These are phyloP conservation scores for Capronia epimyces DNA, from an alignment of 2,329 filamentous ascomycete species.

Conservation along the genomic window DNA sequence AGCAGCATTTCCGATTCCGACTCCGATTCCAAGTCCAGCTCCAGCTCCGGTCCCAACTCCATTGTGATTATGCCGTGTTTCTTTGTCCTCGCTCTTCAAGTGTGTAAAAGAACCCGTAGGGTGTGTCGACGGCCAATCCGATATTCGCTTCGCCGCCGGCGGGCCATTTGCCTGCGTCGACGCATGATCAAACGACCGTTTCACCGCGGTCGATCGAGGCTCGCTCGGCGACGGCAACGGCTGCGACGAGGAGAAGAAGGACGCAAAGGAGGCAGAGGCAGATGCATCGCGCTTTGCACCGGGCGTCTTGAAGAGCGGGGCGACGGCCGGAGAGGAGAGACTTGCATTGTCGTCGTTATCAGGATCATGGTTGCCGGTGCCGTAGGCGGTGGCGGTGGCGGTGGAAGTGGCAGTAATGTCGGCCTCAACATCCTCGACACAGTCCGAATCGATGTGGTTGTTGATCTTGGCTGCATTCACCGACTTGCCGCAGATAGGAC, in stretches of 20 bases:
- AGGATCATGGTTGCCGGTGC: conserved; percentile 27
- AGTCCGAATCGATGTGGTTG: conserved; percentile 80
- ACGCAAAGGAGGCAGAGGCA: not conserved
- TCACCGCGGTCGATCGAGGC: conserved; percentile 26
- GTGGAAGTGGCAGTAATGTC: too few species aligned
- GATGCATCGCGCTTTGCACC: conserved; percentile 36
- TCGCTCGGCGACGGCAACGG: conserved; percentile 13
- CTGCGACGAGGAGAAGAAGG: conserved; percentile 31
- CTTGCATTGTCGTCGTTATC: conserved; percentile 30
- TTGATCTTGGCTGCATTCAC: conserved; percentile 77
- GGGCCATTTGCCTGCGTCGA: not conserved
- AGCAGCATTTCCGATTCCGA: too few species aligned
- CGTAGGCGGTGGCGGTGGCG: conserved; percentile 1
- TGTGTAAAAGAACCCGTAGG: not conserved
- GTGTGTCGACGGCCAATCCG: conserved; percentile 3
- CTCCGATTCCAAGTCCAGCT: too few species aligned
- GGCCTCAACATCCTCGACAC: conserved; percentile 56
- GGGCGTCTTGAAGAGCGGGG: conserved; percentile 53
- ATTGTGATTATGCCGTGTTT: not conserved
- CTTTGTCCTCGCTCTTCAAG: not conserved
- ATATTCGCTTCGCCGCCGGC: conserved; percentile 30
- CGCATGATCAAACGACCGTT: conserved; percentile 31
- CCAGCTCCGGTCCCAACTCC: not conserved
- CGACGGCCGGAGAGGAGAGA: conserved; percentile 37
- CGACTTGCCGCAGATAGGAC: conserved; percentile 71